phyloP scores from a whole-genome alignment of 2,329 filamentous ascomycete genomes.

The Monosporascus sp. region DNA sequence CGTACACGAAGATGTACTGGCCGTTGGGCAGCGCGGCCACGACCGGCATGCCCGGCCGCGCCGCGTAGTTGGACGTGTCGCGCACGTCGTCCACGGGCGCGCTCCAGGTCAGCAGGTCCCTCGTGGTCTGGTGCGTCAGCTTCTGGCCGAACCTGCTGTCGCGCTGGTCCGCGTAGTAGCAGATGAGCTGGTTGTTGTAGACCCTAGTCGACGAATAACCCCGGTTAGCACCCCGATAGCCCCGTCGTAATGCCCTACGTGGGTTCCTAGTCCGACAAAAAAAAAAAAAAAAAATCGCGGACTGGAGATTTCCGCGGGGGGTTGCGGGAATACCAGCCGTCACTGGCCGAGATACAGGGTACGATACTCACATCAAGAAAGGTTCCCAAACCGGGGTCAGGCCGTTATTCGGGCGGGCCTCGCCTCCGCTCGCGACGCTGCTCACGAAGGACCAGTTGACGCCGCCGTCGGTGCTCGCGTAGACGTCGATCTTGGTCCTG shows the following conservation, averaged over 20 bases:
- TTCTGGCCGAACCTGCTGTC: constrained; percentile 61
- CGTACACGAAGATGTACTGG: constrained; percentile 48
- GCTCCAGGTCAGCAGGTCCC: constrained; percentile 54
- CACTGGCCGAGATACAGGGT: too few species aligned
- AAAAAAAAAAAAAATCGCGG: too few species aligned
- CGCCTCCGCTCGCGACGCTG: constrained; percentile 55
- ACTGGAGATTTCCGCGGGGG: too few species aligned
- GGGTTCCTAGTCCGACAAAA: too few species aligned
- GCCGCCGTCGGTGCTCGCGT: constrained; percentile 56
- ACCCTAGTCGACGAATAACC: constrained; percentile 28
- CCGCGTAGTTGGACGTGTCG: constrained; percentile 30
- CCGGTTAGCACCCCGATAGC: not conserved
- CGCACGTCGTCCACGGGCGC: constrained; percentile 54
- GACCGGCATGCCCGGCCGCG: constrained; percentile 23
- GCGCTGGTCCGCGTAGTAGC: constrained; percentile 66
- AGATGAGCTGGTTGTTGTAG: constrained; percentile 52
- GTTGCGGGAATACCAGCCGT: too few species aligned
- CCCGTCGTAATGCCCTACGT: not conserved
- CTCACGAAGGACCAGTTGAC: constrained; percentile 61
- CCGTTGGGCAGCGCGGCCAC: constrained; percentile 51
- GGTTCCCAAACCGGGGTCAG: constrained; percentile 68
- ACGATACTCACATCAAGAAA: constrained; percentile 42
- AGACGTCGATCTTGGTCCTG: constrained; percentile 61
- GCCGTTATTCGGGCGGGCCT: constrained; percentile 55
- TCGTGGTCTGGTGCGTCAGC: constrained; percentile 56